Base-by-base conservation (phyloP, 148 eudicot genomes). In the Camellia sinensis region DNA sequence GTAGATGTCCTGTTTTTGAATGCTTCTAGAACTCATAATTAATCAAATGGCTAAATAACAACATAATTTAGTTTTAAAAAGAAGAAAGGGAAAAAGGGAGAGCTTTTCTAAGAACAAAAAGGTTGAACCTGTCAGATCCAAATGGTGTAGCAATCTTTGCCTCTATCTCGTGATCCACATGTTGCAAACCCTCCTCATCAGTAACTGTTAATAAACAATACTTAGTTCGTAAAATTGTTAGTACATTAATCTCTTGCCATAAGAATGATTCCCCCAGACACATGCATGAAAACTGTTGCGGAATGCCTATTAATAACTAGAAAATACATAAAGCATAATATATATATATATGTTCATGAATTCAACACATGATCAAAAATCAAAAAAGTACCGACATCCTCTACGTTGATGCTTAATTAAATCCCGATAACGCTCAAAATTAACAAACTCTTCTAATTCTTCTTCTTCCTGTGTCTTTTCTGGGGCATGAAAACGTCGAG, bases 401-500 rank as follows among this genome's bases (percentile, higher is more conserved):
- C 99, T 96, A 88, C 99, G 99, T 78, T 95, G 98, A 91, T 93
- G 99, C 92, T 96, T 96, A 92, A 96, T 93, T 93, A 96, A 96
- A 93, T 96, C 99, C 95, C 98, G 98, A 87, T 94, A 96, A 91
- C 99, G 99, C 98, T 96, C 98, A 96, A 96, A 96, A 92, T 90
- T 96, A 88, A 96, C 99, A 91, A 93, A 96, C 94, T 96, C 99
- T 86, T 94, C 99, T 77, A 96, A 77, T 82, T 96, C 95, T 84
- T 93, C 93, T 81, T 94, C 99, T 84, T 96, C 99, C 79, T 93
- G 95, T 8, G 99, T 91, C 86, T 94, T 96, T 75, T 91, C 93
- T 37, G 85, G 89, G 76, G 80, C 90, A 67, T 90, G 95, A 70
- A 74, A 80, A 75, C 89, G 91, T 67, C 92, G 90, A 19, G 94